Percentiles rank a stretch among this genome's conserved stretches.
Evolutionary conservation across 176 grass and related monocot species (phyloP).

Genomic region (Oryza brachyantha): DNA sequence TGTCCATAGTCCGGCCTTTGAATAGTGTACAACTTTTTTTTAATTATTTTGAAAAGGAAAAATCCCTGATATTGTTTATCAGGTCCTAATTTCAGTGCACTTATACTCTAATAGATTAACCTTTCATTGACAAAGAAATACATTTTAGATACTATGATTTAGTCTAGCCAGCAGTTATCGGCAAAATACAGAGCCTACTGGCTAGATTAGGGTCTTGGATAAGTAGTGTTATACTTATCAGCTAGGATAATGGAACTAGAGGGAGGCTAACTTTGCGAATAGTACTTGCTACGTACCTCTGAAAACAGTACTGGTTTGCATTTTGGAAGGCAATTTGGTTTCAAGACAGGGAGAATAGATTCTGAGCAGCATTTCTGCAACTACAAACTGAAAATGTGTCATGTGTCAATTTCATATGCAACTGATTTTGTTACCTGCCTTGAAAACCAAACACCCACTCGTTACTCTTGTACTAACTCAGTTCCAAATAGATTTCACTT

Average conservation of each 20-base stretch:
- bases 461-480: not conserved
- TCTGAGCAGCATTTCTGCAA: not conserved
- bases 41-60: not conserved
- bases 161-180: not conserved
- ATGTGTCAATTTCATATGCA: not conserved
- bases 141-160: no score
- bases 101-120: no score
- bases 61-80: not conserved
- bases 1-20: no score
- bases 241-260: not conserved
- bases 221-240: not conserved
- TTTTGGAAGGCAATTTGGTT: not conserved
- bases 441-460: not conserved
- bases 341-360: not conserved
- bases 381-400: not conserved
- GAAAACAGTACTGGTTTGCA: slow-evolving; percentile 3
- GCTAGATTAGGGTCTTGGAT: not conserved
- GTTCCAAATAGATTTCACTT: no score
- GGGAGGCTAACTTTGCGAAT: not conserved
- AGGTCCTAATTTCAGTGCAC: not conserved
- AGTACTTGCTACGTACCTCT: not conserved
- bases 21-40: not conserved
- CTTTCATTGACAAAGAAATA: no score
- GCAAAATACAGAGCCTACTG: not conserved
- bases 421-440: not conserved